Conservation (phyloP, 2,329 filamentous ascomycete genomes). For the Clarireedia hainanense region DNA sequence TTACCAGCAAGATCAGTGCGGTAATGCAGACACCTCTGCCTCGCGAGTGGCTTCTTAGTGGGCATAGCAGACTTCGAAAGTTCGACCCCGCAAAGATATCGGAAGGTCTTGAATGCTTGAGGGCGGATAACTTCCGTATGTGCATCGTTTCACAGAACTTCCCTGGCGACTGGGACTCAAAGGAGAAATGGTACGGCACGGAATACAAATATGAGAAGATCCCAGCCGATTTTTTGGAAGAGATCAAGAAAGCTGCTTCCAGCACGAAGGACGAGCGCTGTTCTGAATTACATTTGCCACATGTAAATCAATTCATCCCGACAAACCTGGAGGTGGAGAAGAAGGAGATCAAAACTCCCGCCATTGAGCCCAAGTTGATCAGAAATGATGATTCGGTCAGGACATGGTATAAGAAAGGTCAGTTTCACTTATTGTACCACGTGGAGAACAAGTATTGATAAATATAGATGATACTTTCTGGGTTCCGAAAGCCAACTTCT, state of each 20-base stretch:
- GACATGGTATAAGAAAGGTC: slow-evolving; percentile 85
- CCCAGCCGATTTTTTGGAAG: slow-evolving; percentile 62
- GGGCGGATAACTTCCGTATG: slow-evolving; percentile 84
- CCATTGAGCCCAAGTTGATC: slow-evolving; percentile 69
- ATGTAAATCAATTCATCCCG: slow-evolving; percentile 93
- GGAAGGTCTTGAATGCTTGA: slow-evolving; percentile 63
- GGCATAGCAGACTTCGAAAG: slow-evolving; percentile 60
- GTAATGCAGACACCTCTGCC: slow-evolving; percentile 89
- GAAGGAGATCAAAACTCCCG: slow-evolving; percentile 73
- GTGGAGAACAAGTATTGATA: not conserved
- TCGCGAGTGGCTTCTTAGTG: slow-evolving; percentile 81
- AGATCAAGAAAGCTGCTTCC: slow-evolving; percentile 57
- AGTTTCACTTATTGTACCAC: not conserved
- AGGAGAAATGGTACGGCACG: slow-evolving; percentile 97
- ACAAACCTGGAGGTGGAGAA: slow-evolving; percentile 90
- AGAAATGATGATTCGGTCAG: slow-evolving; percentile 74
- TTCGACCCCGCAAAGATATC: slow-evolving; percentile 75
- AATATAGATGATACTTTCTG: slow-evolving; percentile 79
- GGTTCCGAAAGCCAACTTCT: slow-evolving; percentile 88
- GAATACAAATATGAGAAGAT: slow-evolving; percentile 83
- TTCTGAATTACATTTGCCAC: slow-evolving; percentile 72
- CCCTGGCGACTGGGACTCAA: slow-evolving; percentile 76
- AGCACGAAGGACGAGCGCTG: slow-evolving; percentile 52
- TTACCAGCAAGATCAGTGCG: slow-evolving; percentile 75
- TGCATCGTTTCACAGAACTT: slow-evolving; percentile 75